Percentiles rank a stretch among this genome's conserved stretches.
phyloP scores from a whole-genome alignment of 2,329 filamentous ascomycete species.

The Leptographium radiaticola region DNA sequence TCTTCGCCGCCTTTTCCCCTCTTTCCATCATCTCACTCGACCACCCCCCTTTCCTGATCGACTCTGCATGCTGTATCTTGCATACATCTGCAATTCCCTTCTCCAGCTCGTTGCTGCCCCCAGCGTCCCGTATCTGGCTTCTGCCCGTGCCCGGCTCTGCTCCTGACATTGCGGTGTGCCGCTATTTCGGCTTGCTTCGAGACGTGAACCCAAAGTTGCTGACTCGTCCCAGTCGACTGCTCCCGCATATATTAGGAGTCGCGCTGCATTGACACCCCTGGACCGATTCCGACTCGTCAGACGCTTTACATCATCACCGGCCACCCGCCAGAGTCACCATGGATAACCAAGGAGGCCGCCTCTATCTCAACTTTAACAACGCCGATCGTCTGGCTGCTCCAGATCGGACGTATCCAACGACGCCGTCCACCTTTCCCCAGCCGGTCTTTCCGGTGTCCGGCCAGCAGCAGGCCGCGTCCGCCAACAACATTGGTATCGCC shows the following conservation, averaged over 20 bases:
- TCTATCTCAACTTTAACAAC: conserved; percentile 55
- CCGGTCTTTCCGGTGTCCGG: conserved; percentile 50
- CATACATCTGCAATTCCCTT: too few relatives aligned
- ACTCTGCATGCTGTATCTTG: too few relatives aligned
- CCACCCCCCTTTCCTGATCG: too few relatives aligned
- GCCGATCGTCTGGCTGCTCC: conserved; percentile 49
- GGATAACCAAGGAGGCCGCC: conserved; percentile 45
- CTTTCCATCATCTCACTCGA: neutral
- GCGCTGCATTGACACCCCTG: neutral
- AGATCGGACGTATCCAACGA: conserved; percentile 68
- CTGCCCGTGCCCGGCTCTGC: too few relatives aligned
- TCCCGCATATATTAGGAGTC: too few relatives aligned
- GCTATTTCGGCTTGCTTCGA: too few relatives aligned
- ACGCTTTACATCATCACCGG: neutral
- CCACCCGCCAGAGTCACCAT: conserved; percentile 22
- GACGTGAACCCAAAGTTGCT: too few relatives aligned
- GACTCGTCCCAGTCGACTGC: too few relatives aligned
- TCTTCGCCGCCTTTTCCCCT: neutral
- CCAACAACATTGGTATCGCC: conserved; percentile 30
- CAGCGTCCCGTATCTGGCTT: too few relatives aligned
- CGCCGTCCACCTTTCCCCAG: conserved; percentile 91
- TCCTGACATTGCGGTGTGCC: too few relatives aligned
- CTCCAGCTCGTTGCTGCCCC: too few relatives aligned
- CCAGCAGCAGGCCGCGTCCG: conserved; percentile 15
- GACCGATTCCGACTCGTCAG: neutral